Conservation (phyloP, 2,329 filamentous ascomycete species). For the Gremmenia infestans region DNA sequence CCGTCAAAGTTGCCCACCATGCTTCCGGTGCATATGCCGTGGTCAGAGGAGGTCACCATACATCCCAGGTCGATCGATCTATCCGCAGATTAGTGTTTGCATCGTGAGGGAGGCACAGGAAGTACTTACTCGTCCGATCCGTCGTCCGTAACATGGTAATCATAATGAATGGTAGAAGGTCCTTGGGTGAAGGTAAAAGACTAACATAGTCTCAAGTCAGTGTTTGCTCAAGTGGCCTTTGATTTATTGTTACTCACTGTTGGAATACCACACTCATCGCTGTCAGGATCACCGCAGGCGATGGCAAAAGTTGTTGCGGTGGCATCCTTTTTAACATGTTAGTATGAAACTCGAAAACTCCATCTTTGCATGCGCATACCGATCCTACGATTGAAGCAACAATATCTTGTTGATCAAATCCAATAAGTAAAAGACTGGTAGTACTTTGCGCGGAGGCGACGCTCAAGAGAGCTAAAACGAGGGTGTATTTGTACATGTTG, state of each 20-base stretch:
- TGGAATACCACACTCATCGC: constrained; percentile 17
- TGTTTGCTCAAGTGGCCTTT: neutral
- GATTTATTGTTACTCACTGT: neutral
- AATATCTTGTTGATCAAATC: constrained; percentile 4
- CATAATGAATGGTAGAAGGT: constrained; percentile 19
- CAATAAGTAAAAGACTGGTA: constrained; percentile 2
- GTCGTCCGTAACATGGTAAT: neutral
- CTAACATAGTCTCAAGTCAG: neutral
- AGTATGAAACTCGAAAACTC: neutral
- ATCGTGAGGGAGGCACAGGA: neutral
- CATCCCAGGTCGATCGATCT: constrained; percentile 14
- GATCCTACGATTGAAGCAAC: constrained; percentile 13
- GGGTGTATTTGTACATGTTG: constrained; percentile 7
- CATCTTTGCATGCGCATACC: constrained; percentile 1
- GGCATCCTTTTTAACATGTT: constrained; percentile 8
- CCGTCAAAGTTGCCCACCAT: neutral
- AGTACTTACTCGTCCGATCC: neutral
- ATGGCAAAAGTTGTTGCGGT: constrained; percentile 19
- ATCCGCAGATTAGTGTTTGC: neutral
- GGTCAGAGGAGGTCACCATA: constrained; percentile 8
- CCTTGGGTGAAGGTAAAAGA: constrained; percentile 23
- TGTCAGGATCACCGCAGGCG: constrained; percentile 1
- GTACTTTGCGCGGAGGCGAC: constrained; percentile 2
- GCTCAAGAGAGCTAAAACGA: constrained; percentile 3
- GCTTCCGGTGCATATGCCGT: constrained; percentile 12